phyloP scores from a whole-genome alignment of 2,329 filamentous ascomycete species.

The Diaporthe helianthi region DNA sequence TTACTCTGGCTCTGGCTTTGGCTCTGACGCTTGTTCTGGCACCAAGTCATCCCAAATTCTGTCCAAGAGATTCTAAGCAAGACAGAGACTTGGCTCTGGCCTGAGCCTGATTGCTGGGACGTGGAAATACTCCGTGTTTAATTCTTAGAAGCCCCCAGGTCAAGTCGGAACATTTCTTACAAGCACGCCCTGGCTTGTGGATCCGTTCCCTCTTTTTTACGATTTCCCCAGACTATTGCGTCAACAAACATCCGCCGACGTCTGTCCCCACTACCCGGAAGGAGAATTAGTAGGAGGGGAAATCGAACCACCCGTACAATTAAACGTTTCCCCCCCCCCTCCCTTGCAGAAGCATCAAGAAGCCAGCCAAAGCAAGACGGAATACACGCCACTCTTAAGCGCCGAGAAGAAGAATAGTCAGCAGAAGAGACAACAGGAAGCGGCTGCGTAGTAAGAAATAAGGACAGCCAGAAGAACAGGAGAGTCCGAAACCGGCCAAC shows the following conservation, averaged over 20 bases:
- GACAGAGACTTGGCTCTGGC: constrained; percentile 5
- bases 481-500: background rate
- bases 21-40: background rate
- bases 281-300: constrained; percentile 2
- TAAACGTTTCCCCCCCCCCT: too few species aligned
- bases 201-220: constrained; percentile 4
- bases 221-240: constrained; percentile 19
- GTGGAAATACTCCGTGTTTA: constrained; percentile 15
- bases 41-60: constrained; percentile 18
- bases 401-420: background rate
- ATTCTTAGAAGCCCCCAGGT: constrained; percentile 2
- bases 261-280: background rate
- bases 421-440: background rate
- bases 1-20: background rate
- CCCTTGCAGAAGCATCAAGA: background rate
- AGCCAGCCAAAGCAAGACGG: background rate
- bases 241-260: constrained; percentile 15
- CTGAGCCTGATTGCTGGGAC: constrained; percentile 7
- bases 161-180: too few species aligned
- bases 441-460: background rate
- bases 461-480: background rate
- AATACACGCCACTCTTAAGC: background rate
- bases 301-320: constrained; percentile 5
- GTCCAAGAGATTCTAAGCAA: constrained; percentile 18
- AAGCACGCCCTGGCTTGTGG: background rate